Evolutionary conservation across 2,329 filamentous ascomycete species (phyloP), one percentile per base, ranked within the genome.

Genomic region (Xylariaceae sp.): DNA sequence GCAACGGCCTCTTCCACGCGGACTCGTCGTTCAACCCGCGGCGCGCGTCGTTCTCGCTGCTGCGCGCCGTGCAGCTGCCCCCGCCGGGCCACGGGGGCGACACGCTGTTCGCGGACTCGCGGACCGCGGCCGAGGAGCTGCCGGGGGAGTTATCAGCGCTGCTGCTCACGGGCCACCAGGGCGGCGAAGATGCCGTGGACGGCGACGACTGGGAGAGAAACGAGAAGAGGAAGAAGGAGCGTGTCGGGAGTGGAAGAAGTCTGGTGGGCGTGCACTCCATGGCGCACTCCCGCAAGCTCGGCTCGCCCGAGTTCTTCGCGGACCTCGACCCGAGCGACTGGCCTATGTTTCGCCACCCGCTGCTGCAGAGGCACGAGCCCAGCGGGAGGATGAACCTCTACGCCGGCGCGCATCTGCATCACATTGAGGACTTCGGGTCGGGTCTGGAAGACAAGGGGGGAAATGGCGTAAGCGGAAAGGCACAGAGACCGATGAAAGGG

Each of bases 11-110:
- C 10, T 84, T 80, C 67, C 81, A 84, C 55, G 76, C 76, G 10
- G 81, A 84, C 65, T 80, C 75, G 15, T 77, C 75, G 18, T 84
- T 81, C 70, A 83, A 83, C 60, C 78, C 80, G 6, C 77, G 77
- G 2, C 74, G 81, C 20, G 78, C 80, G 0, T 75, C 73, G 2
- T 81, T 77, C 67, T 82, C 77, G 6, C 70, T 84, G 9, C 72
- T 84, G 0, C 72, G 75, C 4, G 80, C 81, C 3, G 74, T 76
- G 23, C 67, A 72, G 50, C 71, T 84, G 6, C 81, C 81, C 0
- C 80, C 80, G 0, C 39, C 66, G 0, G 72, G 72, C 1, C 72
- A 68, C 0, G 80, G 80, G 16, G 81, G 80, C 18, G 73, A 77
- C 41, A 83, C 80, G 2, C 76, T 77, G 15, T 83, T 81, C 57